phyloP scores from a whole-genome alignment of 2,329 filamentous ascomycete genomes.

The Teratosphaeriaceae sp. region DNA sequence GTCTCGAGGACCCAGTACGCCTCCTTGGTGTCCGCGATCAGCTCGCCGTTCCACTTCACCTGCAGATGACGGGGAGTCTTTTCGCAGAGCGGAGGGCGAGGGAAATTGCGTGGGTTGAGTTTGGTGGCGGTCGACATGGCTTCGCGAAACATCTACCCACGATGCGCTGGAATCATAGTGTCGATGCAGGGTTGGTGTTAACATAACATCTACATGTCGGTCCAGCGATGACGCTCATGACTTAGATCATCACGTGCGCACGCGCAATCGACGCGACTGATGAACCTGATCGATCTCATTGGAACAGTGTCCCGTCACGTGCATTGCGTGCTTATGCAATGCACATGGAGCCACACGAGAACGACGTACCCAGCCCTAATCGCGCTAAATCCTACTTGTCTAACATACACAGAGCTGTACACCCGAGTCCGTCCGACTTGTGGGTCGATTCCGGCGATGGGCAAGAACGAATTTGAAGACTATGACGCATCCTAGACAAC shows the following conservation, averaged over 20 bases:
- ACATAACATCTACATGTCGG: too few relatives aligned
- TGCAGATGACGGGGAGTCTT: conserved; percentile 46
- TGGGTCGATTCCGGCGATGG: too few relatives aligned
- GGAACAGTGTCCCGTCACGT: too few relatives aligned
- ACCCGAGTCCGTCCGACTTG: neutral
- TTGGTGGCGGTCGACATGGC: conserved; percentile 25
- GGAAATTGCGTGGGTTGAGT: conserved; percentile 53
- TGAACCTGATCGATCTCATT: too few relatives aligned
- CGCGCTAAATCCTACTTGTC: neutral
- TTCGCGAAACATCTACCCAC: conserved; percentile 13
- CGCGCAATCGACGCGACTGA: too few relatives aligned
- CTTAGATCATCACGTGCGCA: neutral
- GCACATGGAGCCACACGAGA: neutral
- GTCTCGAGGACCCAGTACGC: conserved; percentile 59
- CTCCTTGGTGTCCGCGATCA: conserved; percentile 52
- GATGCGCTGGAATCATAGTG: too few relatives aligned
- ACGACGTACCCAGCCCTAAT: neutral
- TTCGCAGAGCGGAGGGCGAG: conserved; percentile 53
- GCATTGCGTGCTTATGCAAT: neutral
- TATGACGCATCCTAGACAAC: too few relatives aligned
- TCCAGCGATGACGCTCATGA: neutral
- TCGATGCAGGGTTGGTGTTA: too few relatives aligned
- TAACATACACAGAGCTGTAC: neutral
- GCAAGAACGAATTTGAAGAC: too few relatives aligned
- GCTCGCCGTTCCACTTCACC: conserved; percentile 49